Evolutionary conservation across 1,284 basidiomycete genomes (phyloP).

Genomic region (Ustilago crameri): DNA sequence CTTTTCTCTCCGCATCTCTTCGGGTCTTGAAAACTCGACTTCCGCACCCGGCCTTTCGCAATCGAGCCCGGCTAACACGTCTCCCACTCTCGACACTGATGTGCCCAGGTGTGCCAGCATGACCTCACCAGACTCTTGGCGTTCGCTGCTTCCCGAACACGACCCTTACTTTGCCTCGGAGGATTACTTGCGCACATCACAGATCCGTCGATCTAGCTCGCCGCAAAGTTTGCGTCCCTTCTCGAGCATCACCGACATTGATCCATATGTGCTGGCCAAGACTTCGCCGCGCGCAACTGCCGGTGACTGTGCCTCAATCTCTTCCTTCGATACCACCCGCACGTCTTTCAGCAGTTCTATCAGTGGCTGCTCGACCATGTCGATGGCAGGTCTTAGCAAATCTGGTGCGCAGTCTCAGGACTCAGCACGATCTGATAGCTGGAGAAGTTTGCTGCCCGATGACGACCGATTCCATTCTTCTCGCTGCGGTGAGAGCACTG

Average conservation of each 20-base stretch:
- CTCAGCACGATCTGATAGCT: slow-evolving; percentile 33
- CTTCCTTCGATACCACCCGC: slow-evolving; percentile 34
- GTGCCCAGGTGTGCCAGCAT: slow-evolving; percentile 16
- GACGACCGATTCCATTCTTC: slow-evolving; percentile 42
- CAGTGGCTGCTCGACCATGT: slow-evolving; percentile 49
- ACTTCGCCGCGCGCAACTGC: slow-evolving; percentile 14
- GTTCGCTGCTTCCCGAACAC: slow-evolving; percentile 52
- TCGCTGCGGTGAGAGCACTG: slow-evolving; percentile 1
- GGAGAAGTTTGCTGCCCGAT: slow-evolving; percentile 46
- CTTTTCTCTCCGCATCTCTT: slow-evolving; percentile 8
- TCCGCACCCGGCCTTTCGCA: background rate
- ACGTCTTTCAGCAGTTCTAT: slow-evolving; percentile 44
- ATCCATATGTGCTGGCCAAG: slow-evolving; percentile 28
- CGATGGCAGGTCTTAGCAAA: slow-evolving; percentile 22
- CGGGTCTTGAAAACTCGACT: background rate
- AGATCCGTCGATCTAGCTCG: slow-evolving; percentile 14
- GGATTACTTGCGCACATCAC: slow-evolving; percentile 17
- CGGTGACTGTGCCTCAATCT: slow-evolving; percentile 22
- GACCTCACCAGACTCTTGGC: slow-evolving; percentile 57
- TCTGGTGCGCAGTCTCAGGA: slow-evolving; percentile 12
- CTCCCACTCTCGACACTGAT: slow-evolving; percentile 15
- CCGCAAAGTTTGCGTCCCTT: slow-evolving; percentile 25
- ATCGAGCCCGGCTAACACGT: slow-evolving; percentile 4
- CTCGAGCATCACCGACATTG: slow-evolving; percentile 16
- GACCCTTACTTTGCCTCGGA: slow-evolving; percentile 56